These are phyloP conservation scores for Entomortierella chlamydospora DNA, from an alignment of 192 early-diverging fungal genomes.

Conservation along the genomic window DNA sequence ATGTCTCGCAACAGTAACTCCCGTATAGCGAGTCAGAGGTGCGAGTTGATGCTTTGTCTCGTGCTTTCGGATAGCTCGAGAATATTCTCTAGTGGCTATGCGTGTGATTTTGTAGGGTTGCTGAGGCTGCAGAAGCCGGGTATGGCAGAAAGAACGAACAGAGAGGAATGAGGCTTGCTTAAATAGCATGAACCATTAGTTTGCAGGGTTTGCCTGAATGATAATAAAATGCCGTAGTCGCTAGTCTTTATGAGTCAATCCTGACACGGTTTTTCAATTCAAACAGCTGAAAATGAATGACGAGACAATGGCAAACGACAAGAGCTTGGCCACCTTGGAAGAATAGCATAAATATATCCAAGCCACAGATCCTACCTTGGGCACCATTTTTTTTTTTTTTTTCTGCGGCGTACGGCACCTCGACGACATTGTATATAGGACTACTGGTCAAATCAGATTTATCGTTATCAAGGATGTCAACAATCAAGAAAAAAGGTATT, in stretches of 20 bases:
- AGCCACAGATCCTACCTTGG: slow-evolving; percentile 2
- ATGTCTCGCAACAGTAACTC: neutral
- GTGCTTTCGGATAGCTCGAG: neutral
- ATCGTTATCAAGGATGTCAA: slow-evolving; percentile 25
- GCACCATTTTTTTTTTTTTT: slow-evolving; percentile 7
- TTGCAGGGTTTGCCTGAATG: neutral
- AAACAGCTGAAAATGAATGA: neutral
- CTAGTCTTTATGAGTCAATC: slow-evolving; percentile 15
- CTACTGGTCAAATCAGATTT: neutral
- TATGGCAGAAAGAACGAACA: neutral
- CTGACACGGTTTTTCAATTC: neutral
- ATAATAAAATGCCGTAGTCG: slow-evolving; percentile 20
- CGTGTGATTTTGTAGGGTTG: neutral
- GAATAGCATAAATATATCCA: neutral
- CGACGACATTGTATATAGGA: neutral
- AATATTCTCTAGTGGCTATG: neutral
- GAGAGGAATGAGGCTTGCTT: neutral
- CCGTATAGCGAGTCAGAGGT: neutral
- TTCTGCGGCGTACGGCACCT: neutral
- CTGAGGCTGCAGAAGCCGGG: neutral
- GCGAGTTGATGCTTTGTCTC: neutral
- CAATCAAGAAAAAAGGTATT: slow-evolving; percentile 50
- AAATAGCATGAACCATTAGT: slow-evolving; percentile 11
- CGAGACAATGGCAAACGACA: neutral
- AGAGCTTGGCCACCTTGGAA: neutral